Conservation (phyloP, 768 basidiomycete species). For the Macrocybe gigantea region DNA sequence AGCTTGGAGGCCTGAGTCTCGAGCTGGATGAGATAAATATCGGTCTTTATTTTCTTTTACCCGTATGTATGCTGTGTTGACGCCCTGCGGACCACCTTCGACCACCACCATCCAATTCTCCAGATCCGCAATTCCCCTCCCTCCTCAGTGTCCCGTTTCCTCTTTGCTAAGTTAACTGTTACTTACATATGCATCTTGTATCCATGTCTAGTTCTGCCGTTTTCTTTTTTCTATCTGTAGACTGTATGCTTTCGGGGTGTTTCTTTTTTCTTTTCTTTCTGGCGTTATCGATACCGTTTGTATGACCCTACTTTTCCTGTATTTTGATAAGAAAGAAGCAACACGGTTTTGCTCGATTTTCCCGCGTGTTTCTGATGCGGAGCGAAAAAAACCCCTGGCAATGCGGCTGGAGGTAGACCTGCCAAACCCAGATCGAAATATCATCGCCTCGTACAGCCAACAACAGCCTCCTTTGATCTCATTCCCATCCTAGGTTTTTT, state of each 20-base stretch:
- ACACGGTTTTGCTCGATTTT: too few species aligned
- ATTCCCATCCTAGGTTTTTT: too few species aligned
- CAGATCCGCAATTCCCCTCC: background rate
- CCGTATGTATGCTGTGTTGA: background rate
- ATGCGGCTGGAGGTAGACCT: too few species aligned
- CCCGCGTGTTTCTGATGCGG: too few species aligned
- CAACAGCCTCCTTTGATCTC: too few species aligned
- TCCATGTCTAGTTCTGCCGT: background rate
- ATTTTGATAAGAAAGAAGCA: background rate
- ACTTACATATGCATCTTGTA: background rate
- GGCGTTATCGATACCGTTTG: slow-evolving; percentile 1
- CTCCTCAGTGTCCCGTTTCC: background rate
- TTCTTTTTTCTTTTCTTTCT: background rate
- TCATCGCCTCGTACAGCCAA: too few species aligned
- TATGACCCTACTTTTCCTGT: background rate
- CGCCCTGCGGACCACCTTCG: background rate
- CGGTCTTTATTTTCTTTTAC: background rate
- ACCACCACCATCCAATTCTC: too few species aligned
- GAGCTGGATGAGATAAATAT: background rate
- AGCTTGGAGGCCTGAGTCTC: slow-evolving; percentile 9
- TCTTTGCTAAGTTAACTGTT: slow-evolving; percentile 1
- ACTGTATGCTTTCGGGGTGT: background rate
- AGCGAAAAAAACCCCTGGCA: too few species aligned
- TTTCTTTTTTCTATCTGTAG: background rate
- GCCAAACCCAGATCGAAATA: too few species aligned